These are phyloP conservation scores for Cyanidioschyzon merolae DNA, from an alignment of 23 red algal species.

Conservation along the genomic window DNA sequence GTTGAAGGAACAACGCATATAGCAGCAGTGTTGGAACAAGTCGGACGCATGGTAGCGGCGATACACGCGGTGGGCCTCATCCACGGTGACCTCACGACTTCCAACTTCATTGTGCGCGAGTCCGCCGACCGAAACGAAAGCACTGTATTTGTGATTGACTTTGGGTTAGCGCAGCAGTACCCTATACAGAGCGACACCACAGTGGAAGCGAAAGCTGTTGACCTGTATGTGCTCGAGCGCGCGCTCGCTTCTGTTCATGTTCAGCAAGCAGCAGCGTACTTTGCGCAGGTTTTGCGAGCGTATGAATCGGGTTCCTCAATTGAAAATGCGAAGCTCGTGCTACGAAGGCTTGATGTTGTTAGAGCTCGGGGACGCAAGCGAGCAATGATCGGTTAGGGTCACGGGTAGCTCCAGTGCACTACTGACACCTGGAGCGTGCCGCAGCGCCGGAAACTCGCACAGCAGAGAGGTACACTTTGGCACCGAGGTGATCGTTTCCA, in stretches of 20 bases:
- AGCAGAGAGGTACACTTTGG: too few species aligned
- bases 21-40: neutral
- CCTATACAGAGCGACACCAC: neutral
- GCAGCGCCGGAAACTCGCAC: too few species aligned
- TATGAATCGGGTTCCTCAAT: neutral
- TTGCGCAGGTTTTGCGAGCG: neutral
- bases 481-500: too few species aligned
- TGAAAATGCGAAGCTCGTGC: neutral
- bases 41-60: neutral
- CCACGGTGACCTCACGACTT: constrained; percentile 6
- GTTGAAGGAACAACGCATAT: too few species aligned
- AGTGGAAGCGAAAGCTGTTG: neutral
- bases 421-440: too few species aligned
- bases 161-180: neutral
- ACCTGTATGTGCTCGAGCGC: constrained; percentile 14
- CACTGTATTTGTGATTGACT: neutral
- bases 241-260: neutral
- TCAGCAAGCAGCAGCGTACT: neutral
- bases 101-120: neutral
- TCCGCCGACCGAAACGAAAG: neutral
- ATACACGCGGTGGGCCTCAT: neutral
- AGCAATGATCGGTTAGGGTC: neutral
- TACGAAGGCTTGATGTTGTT: neutral
- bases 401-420: too few species aligned
- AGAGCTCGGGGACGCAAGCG: neutral